phyloP scores from a whole-genome alignment of 208 protist genomes.

The Trypanosoma rangeli region DNA sequence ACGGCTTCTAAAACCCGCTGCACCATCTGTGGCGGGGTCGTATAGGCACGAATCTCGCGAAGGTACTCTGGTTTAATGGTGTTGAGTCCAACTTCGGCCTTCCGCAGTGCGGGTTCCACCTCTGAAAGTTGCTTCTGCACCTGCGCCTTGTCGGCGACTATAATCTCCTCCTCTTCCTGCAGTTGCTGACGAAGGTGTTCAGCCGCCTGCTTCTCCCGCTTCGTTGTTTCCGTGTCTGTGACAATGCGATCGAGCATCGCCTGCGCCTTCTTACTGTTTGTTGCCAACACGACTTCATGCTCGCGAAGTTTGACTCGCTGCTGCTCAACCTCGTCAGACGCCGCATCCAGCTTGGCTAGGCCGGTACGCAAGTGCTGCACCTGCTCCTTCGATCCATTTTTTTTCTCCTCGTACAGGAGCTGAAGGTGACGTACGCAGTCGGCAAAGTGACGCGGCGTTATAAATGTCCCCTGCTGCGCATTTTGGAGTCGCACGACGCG shows the following conservation, averaged over 20 bases:
- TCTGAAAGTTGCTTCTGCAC: constrained; percentile 82
- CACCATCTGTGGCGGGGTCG: constrained; percentile 95
- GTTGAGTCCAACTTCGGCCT: constrained; percentile 95
- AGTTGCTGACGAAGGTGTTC: constrained; percentile 77
- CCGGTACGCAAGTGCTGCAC: constrained; percentile 96
- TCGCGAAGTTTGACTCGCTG: constrained; percentile 82
- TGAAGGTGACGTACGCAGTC: constrained; percentile 97
- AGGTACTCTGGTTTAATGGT: constrained; percentile 97
- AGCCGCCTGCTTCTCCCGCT: constrained; percentile 77
- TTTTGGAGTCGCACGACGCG: constrained; percentile 57
- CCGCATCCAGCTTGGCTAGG: constrained; percentile 93
- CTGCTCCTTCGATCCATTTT: constrained; percentile 91
- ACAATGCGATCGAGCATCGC: constrained; percentile 88
- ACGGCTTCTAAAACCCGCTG: constrained; percentile 95
- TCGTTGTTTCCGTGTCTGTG: constrained; percentile 79
- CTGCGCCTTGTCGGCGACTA: constrained; percentile 59
- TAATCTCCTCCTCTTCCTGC: constrained; percentile 81
- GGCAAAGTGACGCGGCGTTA: constrained; percentile 98
- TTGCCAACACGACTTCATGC: constrained; percentile 79
- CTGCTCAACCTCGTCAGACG: constrained; percentile 86
- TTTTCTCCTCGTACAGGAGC: constrained; percentile 94
- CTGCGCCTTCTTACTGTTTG: constrained; percentile 76
- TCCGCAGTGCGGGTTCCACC: constrained; percentile 93
- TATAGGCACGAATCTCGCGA: constrained; percentile 96
- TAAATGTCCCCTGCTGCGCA: constrained; percentile 89